Evolutionary conservation across 345 rosid genomes (phyloP).

Genomic region (Murraya koenigii): DNA sequence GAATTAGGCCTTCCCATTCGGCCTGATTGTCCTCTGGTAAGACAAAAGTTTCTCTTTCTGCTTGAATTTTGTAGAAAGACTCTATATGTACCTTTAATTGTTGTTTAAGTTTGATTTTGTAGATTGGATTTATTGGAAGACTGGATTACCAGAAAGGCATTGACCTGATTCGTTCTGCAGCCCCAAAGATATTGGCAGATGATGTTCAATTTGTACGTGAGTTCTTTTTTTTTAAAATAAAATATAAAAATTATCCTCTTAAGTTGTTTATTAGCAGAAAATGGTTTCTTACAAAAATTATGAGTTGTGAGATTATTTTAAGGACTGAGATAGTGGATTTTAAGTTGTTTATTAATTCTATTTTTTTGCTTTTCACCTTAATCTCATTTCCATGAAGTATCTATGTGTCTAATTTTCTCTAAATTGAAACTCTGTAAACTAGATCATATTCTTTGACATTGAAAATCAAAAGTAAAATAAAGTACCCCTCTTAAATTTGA

Average conservation of each 20-base stretch:
- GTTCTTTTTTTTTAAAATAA: constrained; percentile 26
- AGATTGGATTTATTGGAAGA: constrained; percentile 98
- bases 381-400: neutral
- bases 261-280: neutral
- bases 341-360: neutral
- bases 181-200: constrained; percentile 75
- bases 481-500: neutral
- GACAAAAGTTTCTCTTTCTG: constrained; percentile 10
- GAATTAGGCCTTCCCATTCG: constrained; percentile 83
- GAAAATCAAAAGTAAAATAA: neutral
- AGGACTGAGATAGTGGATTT: neutral
- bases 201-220: constrained; percentile 92
- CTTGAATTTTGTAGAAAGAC: neutral
- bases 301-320: neutral
- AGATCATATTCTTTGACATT: neutral
- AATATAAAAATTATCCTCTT: neutral
- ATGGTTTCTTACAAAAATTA: neutral
- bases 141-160: constrained; percentile 95
- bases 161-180: constrained; percentile 67
- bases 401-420: neutral
- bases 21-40: constrained; percentile 88
- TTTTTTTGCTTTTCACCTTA: neutral
- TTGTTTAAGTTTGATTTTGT: constrained; percentile 24
- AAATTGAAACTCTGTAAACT: neutral
- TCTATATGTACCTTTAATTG: constrained; percentile 4